Evolutionary conservation across 306 rosid genomes (phyloP), one percentile per base, ranked within the genome.

Genomic region (Cercis canadensis): DNA sequence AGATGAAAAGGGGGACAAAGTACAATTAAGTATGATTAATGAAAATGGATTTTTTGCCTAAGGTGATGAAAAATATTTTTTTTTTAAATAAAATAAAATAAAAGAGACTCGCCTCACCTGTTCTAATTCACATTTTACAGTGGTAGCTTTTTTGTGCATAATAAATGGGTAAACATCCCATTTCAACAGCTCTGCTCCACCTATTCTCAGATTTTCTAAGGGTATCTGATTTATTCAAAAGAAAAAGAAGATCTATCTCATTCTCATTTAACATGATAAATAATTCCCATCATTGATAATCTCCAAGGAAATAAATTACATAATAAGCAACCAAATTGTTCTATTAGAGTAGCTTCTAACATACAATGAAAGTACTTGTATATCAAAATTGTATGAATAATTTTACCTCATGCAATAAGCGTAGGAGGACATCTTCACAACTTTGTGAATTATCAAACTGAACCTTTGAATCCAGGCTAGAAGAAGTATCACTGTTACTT

Each of bases 391-490:
- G 76, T 56, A 16, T 17, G 29, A 67, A 43, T 11, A 79, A 66
- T 13, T 64, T 65, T 61, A 89, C 98, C 93, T 85, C 76, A 43
- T 43, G 31, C 24, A 67, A 33, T 75, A 79, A 75, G 57, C 78
- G 83, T 65, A 61, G 75, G 65, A 90, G 87, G 65, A 84, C 92
- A 77, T 73, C 75, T 57, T 77, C 78, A 76, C 81, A 85, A 36
- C 78, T 52, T 60, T 59, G 78, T 0, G 89, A 82, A 55, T 74
- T 73, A 72, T 84, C 92, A 41, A 87, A 54, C 65, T 57, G 53
- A 71, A 79, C 37, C 75, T 77, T 85, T 16, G 85, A 77, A 70
- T 65, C 77, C 32, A 49, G 76, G 67, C 55, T n/a, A 71, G 86
- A 67, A 69, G 69, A 46, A 61, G 19, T 65, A 57, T 62, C 60